Evolutionary conservation across 2,329 filamentous ascomycete genomes (phyloP), one percentile per base, ranked within the genome.

Genomic region (Ilyonectria destructans): DNA sequence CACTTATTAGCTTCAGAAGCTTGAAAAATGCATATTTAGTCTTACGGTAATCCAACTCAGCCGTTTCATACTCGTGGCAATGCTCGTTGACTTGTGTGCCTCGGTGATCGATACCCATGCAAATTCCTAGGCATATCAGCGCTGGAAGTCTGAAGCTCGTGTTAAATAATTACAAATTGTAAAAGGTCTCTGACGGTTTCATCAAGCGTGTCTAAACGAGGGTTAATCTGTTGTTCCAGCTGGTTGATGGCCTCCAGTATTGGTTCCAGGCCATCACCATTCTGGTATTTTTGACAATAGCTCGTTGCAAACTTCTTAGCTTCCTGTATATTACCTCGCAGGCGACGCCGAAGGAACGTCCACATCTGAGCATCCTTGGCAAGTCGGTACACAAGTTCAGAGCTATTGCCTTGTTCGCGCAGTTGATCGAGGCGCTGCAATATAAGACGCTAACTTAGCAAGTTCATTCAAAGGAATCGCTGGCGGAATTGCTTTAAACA

Each of bases 41-140:
- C 48, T 51, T 31, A 51, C 48, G 6, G 52, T 56, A 7, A 56
- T 56, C 52, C 52, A 56, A 40, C 52, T 37, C 1, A 56, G 31
- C 7, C 52, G 52, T 5, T 37, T 56, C 31, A 56, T 56, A 40
- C 31, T 56, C 19, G 31, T 56, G 4, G 52, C 52, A 3, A 56
- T 23, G 15, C 52, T 56, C 3, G 52, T 56, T 7, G 52, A 56
- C 8, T 13, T 23, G 33, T 56, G 31, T 2, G 52, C 52, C 35
- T 56, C 52, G 17, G n/a, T 56, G 15, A 56, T 37, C 17, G 52
- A 37, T 10, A 56, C 52, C 52, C 52, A 56, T 2, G 52, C 33
- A 15, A 56, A 56, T n/a, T 56, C 52, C 52, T 56, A 56, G 13
- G 4, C 9, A 1, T 15, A n/a, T 56, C 4, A 55, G n/a, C n/a